These are phyloP conservation scores for Cordyceps cateniannulata DNA, from an alignment of 2,329 filamentous ascomycete species.

Conservation along the genomic window DNA sequence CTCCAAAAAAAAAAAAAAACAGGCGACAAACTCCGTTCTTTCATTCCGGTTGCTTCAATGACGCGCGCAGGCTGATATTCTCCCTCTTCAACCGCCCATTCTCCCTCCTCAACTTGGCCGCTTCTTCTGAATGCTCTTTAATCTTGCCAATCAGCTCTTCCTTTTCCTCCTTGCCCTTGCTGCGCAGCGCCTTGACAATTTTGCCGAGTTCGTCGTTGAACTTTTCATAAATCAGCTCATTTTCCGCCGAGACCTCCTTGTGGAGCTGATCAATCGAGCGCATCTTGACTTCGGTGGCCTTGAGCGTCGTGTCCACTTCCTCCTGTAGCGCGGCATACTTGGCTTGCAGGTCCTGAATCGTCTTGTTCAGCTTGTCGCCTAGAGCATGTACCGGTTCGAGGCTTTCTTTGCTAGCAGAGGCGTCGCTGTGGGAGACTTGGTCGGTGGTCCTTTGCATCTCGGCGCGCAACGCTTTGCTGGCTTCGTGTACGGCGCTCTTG, in stretches of 20 bases:
- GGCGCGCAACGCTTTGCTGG: constrained; percentile 38
- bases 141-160: constrained; percentile 69
- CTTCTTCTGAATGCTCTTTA: constrained; percentile 70
- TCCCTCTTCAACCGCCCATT: constrained; percentile 78
- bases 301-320: constrained; percentile 66
- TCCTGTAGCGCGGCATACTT: constrained; percentile 58
- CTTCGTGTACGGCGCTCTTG: constrained; percentile 64
- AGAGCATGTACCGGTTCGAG: constrained; percentile 53
- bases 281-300: constrained; percentile 69
- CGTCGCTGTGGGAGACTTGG: constrained; percentile 24
- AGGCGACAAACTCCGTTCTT: too few relatives aligned
- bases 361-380: constrained; percentile 57
- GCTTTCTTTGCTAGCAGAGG: constrained; percentile 28
- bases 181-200: constrained; percentile 69
- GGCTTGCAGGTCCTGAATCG: constrained; percentile 52
- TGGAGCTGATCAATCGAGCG: constrained; percentile 83
- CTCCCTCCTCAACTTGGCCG: constrained; percentile 72
- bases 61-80: constrained; percentile 60
- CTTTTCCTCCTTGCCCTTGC: constrained; percentile 67
- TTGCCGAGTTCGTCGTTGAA: constrained; percentile 88
- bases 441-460: neutral
- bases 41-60: constrained; percentile 40
- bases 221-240: constrained; percentile 83
- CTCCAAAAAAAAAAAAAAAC: neutral
- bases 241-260: constrained; percentile 81